Conservation (phyloP, 148 eudicot genomes). For the Chenopodium album region DNA sequence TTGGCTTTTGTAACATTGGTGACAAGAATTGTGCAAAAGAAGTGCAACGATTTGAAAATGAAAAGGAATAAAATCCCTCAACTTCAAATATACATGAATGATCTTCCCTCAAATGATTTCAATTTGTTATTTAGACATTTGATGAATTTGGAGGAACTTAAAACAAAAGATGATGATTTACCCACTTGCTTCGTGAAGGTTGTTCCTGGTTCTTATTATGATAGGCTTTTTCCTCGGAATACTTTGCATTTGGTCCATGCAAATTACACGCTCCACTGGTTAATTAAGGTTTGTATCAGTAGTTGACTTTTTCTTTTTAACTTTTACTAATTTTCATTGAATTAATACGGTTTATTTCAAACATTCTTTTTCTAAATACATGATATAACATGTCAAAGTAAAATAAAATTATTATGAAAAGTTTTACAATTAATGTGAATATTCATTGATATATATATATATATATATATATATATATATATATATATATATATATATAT, state of each 20-base stretch:
- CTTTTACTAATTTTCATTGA: too few species aligned
- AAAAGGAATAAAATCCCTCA: constrained; percentile 14
- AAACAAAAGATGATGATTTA: neutral
- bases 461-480: too few species aligned
- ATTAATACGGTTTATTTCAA: too few species aligned
- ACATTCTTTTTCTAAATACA: too few species aligned
- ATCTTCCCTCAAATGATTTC: constrained; percentile 55
- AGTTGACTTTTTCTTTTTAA: too few species aligned
- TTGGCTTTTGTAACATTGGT: neutral
- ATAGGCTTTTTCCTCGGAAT: constrained; percentile 31
- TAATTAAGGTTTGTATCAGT: constrained; percentile 31
- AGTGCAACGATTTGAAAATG: neutral
- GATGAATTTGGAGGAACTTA: neutral
- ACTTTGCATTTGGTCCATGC: constrained; percentile 39
- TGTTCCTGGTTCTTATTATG: constrained; percentile 43
- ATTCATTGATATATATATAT: too few species aligned
- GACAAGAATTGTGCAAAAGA: constrained; percentile 1
- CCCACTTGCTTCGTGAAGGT: constrained; percentile 28
- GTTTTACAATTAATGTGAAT: too few species aligned
- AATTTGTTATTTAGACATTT: constrained; percentile 31
- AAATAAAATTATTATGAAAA: too few species aligned
- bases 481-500: too few species aligned
- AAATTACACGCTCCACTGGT: constrained; percentile 43
- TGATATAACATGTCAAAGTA: too few species aligned
- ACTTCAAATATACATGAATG: constrained; percentile 36